Evolutionary conservation across 352 stramenopile genomes (phyloP).

Genomic region (Aphanomyces stellatus): DNA sequence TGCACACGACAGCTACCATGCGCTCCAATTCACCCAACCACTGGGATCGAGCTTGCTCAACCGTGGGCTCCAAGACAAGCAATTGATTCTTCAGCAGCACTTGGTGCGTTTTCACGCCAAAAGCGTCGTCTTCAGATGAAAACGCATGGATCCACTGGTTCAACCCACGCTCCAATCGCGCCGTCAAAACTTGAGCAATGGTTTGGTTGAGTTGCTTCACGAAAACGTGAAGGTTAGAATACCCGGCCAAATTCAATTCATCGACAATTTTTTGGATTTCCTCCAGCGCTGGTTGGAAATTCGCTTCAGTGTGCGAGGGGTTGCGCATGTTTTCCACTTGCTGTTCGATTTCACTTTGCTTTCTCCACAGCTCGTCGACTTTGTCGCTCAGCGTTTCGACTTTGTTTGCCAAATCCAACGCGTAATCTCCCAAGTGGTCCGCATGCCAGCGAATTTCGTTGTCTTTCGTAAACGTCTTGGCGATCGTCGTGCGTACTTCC

Average conservation of each 20-base stretch:
- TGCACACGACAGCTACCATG: constrained; percentile 91
- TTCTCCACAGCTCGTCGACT: constrained; percentile 93
- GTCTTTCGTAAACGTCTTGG: constrained; percentile 83
- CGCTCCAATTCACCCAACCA: constrained; percentile 90
- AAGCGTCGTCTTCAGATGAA: constrained; percentile 26
- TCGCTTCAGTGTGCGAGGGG: constrained; percentile 44
- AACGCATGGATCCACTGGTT: constrained; percentile 68
- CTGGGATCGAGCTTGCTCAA: constrained; percentile 85
- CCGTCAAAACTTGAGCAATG: constrained; percentile 78
- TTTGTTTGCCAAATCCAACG: constrained; percentile 83
- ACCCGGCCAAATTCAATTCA: constrained; percentile 92
- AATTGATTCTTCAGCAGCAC: constrained; percentile 96
- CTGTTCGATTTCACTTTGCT: constrained; percentile 89
- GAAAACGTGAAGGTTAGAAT: constrained; percentile 88
- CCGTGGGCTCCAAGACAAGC: constrained; percentile 92
- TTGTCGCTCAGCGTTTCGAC: constrained; percentile 97
- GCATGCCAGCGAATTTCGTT: constrained; percentile 86
- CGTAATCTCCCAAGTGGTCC: constrained; percentile 81
- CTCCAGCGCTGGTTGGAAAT: constrained; percentile 44
- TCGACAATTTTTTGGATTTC: constrained; percentile 91
- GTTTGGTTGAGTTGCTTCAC: constrained; percentile 86
- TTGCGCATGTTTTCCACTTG: constrained; percentile 72
- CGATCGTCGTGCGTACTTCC: constrained; percentile 74
- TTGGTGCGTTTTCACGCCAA: constrained; percentile 71
- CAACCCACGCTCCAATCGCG: constrained; percentile 59